A percentile compares a stretch with the other conserved stretches of the same genome.
Evolutionary conservation across 75 land plant genomes (phyloP).

Genomic region (Chamaecyparis obtusa): DNA sequence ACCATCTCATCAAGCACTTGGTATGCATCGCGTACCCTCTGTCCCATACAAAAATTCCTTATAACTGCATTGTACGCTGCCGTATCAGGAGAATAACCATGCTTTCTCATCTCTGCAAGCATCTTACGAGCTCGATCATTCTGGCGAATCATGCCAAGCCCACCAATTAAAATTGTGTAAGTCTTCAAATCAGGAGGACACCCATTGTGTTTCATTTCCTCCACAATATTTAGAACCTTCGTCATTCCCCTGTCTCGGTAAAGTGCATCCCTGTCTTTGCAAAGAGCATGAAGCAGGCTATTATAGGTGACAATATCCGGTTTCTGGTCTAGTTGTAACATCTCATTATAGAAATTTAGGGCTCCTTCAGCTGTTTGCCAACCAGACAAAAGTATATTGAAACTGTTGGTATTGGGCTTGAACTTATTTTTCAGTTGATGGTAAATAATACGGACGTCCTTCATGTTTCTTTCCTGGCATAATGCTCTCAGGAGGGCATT

Average conservation of each 20-base stretch:
- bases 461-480: constrained; percentile 63
- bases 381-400: constrained; percentile 62
- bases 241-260: constrained; percentile 48
- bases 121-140: constrained; percentile 50
- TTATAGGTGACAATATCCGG: constrained; percentile 74
- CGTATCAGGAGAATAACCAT: constrained; percentile 50
- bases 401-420: constrained; percentile 44
- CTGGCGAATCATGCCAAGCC: constrained; percentile 56
- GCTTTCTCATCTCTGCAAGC: constrained; percentile 54
- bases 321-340: constrained; percentile 35
- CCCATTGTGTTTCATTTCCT: constrained; percentile 38
- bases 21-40: constrained; percentile 44
- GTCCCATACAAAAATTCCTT: constrained; percentile 56
- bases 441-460: constrained; percentile 54
- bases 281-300: constrained; percentile 54
- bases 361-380: constrained; percentile 65
- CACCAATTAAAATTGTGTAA: constrained; percentile 55
- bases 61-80: constrained; percentile 62
- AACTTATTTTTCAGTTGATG: constrained; percentile 44
- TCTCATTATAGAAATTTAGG: constrained; percentile 57
- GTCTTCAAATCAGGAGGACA: constrained; percentile 47
- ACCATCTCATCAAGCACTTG: constrained; percentile 56
- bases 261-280: constrained; percentile 57
- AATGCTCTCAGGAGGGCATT: constrained; percentile 54
- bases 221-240: constrained; percentile 37